Percentiles rank a stretch among this genome's conserved stretches.
Evolutionary conservation across 768 basidiomycete genomes (phyloP).

Genomic region (Mycena venus): DNA sequence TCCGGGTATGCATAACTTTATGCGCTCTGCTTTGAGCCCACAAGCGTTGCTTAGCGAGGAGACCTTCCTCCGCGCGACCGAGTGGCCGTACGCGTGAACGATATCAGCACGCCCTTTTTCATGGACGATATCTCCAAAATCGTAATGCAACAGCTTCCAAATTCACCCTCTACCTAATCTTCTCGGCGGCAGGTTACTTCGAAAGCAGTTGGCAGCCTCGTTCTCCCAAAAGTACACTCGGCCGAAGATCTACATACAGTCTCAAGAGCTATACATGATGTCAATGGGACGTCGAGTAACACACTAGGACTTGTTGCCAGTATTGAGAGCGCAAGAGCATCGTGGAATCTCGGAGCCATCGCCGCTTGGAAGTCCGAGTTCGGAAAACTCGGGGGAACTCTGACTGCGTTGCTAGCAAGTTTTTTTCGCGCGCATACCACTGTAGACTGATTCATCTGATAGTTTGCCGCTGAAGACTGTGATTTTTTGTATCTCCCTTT

Average conservation of each 20-base stretch:
- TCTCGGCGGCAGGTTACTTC: slow-evolving; percentile 54
- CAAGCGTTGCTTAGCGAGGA: slow-evolving; percentile 34
- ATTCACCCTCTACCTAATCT: background rate
- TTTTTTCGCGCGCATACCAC: background rate
- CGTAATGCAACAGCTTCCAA: slow-evolving; percentile 48
- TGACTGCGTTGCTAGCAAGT: slow-evolving; percentile 79
- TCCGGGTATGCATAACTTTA: slow-evolving; percentile 54
- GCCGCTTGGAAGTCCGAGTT: slow-evolving; percentile 74
- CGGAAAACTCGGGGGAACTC: slow-evolving; percentile 62
- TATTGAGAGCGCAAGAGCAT: slow-evolving; percentile 85
- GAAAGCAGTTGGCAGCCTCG: slow-evolving; percentile 70
- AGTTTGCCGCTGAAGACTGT: slow-evolving; percentile 99
- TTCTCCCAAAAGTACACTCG: slow-evolving; percentile 89
- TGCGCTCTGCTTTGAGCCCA: background rate
- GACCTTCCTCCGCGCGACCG: slow-evolving; percentile 59
- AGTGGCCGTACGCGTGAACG: slow-evolving; percentile 82
- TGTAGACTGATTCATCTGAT: slow-evolving; percentile 1
- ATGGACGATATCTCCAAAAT: slow-evolving; percentile 72
- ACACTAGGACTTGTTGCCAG: slow-evolving; percentile 78
- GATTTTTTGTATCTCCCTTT: slow-evolving; percentile 34
- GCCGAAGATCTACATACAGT: slow-evolving; percentile 74
- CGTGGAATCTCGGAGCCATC: slow-evolving; percentile 78
- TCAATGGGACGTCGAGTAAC: slow-evolving; percentile 40
- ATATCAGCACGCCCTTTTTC: slow-evolving; percentile 75
- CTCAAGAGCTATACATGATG: slow-evolving; percentile 59